Percentiles rank a stretch among this genome's conserved stretches.
phyloP scores from a whole-genome alignment of 306 rosid species.

The Prunus kanzakura region DNA sequence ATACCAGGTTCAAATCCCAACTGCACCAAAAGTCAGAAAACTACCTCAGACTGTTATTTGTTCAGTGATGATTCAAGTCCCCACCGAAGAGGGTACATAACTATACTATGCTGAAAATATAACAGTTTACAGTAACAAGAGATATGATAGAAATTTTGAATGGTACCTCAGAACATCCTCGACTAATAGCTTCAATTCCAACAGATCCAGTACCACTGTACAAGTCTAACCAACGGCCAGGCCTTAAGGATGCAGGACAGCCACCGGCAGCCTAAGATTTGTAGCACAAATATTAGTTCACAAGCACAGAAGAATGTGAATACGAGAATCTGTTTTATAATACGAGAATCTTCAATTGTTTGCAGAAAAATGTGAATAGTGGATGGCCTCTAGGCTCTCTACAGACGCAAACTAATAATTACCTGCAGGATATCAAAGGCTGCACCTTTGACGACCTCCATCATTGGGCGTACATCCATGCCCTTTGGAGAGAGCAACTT shows the following conservation, averaged over 20 bases:
- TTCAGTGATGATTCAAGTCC: neutral
- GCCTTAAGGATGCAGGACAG: constrained; percentile 79
- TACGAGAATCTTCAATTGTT: neutral
- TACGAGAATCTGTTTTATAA: neutral
- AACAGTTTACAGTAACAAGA: neutral
- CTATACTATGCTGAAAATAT: neutral
- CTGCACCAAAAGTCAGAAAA: neutral
- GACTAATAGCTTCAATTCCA: constrained; percentile 94
- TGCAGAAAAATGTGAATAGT: neutral
- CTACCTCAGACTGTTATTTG: neutral
- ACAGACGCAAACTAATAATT: constrained; percentile 8
- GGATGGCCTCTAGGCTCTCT: neutral
- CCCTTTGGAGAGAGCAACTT: constrained; percentile 91
- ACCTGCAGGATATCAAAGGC: constrained; percentile 95
- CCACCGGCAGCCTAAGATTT: constrained; percentile 84
- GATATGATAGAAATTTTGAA: neutral
- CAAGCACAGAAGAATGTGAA: neutral
- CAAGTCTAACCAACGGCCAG: constrained; percentile 98
- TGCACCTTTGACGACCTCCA: constrained; percentile 98
- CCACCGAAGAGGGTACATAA: neutral
- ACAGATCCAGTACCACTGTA: constrained; percentile 98
- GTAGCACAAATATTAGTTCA: constrained; percentile 14
- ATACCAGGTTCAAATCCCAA: neutral
- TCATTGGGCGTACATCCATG: constrained; percentile 98
- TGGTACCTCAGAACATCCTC: constrained; percentile 89